Percentiles rank a stretch among this genome's conserved stretches.
Conservation (phyloP, 106 monocot species). For the Phalaenopsis aphrodite region DNA sequence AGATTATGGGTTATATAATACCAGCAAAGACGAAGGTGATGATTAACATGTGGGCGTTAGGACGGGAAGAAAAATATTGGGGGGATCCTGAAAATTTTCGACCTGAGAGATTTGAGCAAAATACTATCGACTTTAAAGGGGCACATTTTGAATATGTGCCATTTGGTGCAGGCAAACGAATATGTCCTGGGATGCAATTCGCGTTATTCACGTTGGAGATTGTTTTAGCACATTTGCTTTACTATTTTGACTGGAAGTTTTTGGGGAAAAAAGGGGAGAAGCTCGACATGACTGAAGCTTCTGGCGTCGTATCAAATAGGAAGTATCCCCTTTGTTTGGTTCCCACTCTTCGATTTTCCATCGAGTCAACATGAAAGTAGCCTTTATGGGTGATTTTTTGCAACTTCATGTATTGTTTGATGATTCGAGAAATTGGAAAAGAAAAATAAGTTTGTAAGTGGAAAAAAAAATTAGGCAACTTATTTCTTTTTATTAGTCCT, state of each 20-base stretch:
- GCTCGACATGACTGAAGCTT: conserved; percentile 10
- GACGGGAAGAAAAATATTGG: not conserved
- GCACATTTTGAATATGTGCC: conserved; percentile 6
- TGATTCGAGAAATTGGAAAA: too few relatives aligned
- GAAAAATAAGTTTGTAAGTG: too few relatives aligned
- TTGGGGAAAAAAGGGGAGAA: not conserved
- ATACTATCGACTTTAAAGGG: not conserved
- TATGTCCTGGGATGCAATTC: conserved; percentile 6
- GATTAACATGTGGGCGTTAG: conserved; percentile 10
- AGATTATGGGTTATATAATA: conserved; percentile 6
- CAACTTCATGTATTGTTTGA: too few relatives aligned
- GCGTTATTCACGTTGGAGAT: conserved; percentile 4
- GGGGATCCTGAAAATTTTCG: too few relatives aligned
- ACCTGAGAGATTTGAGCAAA: conserved; percentile 13
- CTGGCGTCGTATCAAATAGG: not conserved
- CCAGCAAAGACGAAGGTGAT: conserved; percentile 6
- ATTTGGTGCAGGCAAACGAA: conserved; percentile 7
- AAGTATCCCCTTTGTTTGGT: not conserved
- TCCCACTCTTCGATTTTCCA: not conserved
- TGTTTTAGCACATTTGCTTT: not conserved
- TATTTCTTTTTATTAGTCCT: too few relatives aligned
- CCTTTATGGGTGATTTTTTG: too few relatives aligned
- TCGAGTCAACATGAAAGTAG: too few relatives aligned
- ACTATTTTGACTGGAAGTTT: conserved; percentile 12
- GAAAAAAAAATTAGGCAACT: too few relatives aligned